Conservation (phyloP, 2,329 filamentous ascomycete species). For the Aspergillus persii region DNA sequence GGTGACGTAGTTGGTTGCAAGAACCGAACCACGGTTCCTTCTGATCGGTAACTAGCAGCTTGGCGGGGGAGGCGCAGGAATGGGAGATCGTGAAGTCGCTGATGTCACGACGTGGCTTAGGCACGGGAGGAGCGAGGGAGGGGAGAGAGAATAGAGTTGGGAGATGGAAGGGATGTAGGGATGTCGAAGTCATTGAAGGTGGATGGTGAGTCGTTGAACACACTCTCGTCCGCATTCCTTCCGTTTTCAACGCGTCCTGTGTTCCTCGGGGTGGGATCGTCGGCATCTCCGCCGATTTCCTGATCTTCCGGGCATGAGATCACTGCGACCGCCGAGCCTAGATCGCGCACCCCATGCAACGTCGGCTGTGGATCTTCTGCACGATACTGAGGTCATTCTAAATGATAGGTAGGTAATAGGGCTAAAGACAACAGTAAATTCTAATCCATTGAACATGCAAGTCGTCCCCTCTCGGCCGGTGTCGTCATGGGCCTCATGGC, state of each 20-base stretch:
- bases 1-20: slow-evolving; percentile 34
- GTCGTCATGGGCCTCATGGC: neutral
- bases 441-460: neutral
- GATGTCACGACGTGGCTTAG: slow-evolving; percentile 19
- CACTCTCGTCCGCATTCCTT: slow-evolving; percentile 6
- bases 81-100: slow-evolving; percentile 7
- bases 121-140: neutral
- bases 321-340: no score
- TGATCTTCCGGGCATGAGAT: neutral
- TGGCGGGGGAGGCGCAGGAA: neutral
- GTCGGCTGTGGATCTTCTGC: no score
- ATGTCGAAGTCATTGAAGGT: neutral
- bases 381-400: no score
- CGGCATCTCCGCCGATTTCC: neutral
- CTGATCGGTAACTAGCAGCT: slow-evolving; percentile 7
- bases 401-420: no score
- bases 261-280: no score
- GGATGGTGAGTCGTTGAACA: neutral
- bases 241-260: slow-evolving; percentile 1
- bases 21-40: slow-evolving; percentile 19
- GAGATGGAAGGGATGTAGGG: neutral
- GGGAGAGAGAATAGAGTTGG: neutral
- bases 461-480: neutral
- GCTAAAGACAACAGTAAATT: no score
- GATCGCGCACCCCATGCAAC: neutral